Conservation (phyloP, 1,284 basidiomycete genomes). For the Malassezia cuniculi region DNA sequence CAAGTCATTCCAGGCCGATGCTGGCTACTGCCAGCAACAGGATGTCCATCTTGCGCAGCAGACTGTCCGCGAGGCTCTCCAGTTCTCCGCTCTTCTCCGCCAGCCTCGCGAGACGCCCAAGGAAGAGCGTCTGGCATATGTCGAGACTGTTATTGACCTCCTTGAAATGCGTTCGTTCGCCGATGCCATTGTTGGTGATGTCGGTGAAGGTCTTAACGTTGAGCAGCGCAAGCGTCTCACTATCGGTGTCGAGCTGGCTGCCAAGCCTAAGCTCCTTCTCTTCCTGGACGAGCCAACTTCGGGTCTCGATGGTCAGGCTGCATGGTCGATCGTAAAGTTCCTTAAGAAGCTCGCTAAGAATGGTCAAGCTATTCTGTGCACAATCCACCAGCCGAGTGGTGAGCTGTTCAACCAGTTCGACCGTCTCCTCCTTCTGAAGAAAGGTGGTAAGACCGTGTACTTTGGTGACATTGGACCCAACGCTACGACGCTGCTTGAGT, state of each 20-base stretch:
- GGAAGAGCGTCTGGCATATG: constrained; percentile 20
- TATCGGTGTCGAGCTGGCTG: constrained; percentile 21
- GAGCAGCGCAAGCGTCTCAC: constrained; percentile 23
- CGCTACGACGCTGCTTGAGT: constrained; percentile 16
- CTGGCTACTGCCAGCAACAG: constrained; percentile 24
- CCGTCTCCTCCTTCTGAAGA: constrained; percentile 17
- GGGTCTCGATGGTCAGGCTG: constrained; percentile 20
- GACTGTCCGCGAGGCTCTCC: constrained; percentile 24
- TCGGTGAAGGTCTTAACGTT: constrained; percentile 19
- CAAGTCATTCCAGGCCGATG: constrained; percentile 19
- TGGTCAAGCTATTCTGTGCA: constrained; percentile 24
- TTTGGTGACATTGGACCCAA: constrained; percentile 18
- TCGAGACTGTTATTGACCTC: constrained; percentile 20
- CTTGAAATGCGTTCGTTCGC: constrained; percentile 23
- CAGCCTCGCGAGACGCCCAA: constrained; percentile 16
- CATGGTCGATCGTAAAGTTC: constrained; percentile 23
- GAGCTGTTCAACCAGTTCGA: constrained; percentile 22
- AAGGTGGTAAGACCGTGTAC: constrained; percentile 21
- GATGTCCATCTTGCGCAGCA: constrained; percentile 17
- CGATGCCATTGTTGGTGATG: constrained; percentile 21
- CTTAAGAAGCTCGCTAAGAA: constrained; percentile 21
- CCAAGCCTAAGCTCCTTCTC: constrained; percentile 19
- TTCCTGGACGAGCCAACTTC: constrained; percentile 49
- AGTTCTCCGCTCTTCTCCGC: constrained; percentile 22
- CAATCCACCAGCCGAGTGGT: constrained; percentile 24